A percentile compares a stretch with the other conserved stretches of the same genome.
Evolutionary conservation across 2,329 filamentous ascomycete genomes (phyloP).

Genomic region (Fusarium concolor): DNA sequence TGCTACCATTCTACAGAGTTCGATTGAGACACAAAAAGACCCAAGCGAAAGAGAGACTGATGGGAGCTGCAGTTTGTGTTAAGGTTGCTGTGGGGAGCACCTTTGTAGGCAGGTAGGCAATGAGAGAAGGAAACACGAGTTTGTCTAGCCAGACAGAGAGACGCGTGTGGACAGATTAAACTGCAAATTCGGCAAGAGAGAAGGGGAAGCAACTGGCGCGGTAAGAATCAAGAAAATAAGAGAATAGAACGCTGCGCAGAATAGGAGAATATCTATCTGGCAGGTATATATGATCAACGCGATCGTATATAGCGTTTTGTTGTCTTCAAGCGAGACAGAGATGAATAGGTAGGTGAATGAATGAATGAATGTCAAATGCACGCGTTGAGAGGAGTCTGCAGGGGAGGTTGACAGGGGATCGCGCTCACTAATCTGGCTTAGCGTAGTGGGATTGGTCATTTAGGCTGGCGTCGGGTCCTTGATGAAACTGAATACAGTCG

Average conservation of each 20-base stretch:
- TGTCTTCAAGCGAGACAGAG: conserved; percentile 31
- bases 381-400: conserved; percentile 40
- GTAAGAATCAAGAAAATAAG: neutral
- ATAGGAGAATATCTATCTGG: neutral
- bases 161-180: conserved; percentile 38
- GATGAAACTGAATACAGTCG: neutral
- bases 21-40: neutral
- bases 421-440: conserved; percentile 34
- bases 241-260: neutral
- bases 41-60: neutral
- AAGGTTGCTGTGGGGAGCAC: conserved; percentile 12
- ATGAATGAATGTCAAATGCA: conserved; percentile 28
- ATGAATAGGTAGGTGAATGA: conserved; percentile 16
- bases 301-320: conserved; percentile 21
- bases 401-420: conserved; percentile 37
- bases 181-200: conserved; percentile 12
- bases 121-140: conserved; percentile 30
- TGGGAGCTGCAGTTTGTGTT: conserved; percentile 14
- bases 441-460: conserved; percentile 17
- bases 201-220: conserved; percentile 3
- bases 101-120: conserved; percentile 16
- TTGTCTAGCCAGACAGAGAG: conserved; percentile 18
- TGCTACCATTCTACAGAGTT: conserved; percentile 42
- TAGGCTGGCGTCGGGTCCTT: neutral
- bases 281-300: conserved; percentile 9